These are phyloP conservation scores for Ustilago trichophora DNA, from an alignment of 1,284 basidiomycete species.

Conservation along the genomic window DNA sequence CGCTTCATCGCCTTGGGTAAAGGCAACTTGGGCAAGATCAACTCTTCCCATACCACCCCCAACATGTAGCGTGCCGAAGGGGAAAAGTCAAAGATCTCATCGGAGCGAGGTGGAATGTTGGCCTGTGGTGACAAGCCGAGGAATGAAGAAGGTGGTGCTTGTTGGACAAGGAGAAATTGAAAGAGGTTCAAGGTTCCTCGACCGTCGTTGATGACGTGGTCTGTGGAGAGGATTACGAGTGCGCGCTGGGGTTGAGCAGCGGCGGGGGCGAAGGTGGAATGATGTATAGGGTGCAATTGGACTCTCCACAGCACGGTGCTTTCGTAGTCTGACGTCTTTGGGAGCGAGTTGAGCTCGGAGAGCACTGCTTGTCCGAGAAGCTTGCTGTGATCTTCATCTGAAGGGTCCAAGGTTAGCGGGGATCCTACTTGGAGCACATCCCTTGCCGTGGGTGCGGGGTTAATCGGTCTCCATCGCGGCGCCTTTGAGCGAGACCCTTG, in stretches of 20 bases:
- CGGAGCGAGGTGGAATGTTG: constrained; percentile 13
- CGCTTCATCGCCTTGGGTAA: constrained; percentile 3
- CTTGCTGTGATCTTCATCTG: not conserved
- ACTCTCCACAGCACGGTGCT: constrained; percentile 22
- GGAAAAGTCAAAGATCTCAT: constrained; percentile 27
- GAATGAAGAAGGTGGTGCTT: not conserved
- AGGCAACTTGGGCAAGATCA: constrained; percentile 24
- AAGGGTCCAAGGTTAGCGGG: not conserved
- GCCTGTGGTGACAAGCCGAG: not conserved
- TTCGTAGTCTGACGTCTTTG: not conserved
- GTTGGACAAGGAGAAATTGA: constrained; percentile 3
- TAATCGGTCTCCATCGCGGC: constrained; percentile 10
- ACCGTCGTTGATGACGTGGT: constrained; percentile 37
- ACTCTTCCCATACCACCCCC: constrained; percentile 10
- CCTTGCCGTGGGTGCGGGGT: constrained; percentile 3
- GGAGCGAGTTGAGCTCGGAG: not conserved
- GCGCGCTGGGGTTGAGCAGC: too few species aligned
- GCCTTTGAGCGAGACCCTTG: constrained; percentile 2
- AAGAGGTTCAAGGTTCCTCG: constrained; percentile 28
- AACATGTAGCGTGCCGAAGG: constrained; percentile 17
- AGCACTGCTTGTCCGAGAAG: constrained; percentile 1
- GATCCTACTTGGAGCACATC: constrained; percentile 12
- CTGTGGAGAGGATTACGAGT: constrained; percentile 18
- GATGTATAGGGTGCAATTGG: not conserved
- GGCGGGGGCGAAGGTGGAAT: too few species aligned